A percentile compares a stretch with the other conserved stretches of the same genome.
Evolutionary conservation across 202 grass and related monocot species (phyloP).

Genomic region (Brachypodium distachyon): DNA sequence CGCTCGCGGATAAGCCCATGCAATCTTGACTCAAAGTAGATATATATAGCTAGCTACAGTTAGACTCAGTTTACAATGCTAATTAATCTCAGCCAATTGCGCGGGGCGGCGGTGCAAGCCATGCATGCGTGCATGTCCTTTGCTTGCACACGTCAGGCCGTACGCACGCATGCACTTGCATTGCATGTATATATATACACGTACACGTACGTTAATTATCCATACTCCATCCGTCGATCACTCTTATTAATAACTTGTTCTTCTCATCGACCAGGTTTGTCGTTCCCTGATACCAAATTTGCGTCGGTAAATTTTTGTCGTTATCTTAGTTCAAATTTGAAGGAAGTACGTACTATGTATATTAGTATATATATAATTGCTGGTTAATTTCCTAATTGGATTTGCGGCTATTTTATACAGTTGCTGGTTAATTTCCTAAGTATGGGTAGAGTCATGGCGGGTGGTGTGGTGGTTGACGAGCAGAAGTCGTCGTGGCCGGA

Average conservation of each 20-base stretch:
- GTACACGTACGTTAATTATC: not conserved
- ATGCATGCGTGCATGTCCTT: not conserved
- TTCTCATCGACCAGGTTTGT: not conserved
- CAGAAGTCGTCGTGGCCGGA: constrained; percentile 13
- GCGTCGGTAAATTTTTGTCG: too few species aligned
- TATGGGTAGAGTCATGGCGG: not conserved
- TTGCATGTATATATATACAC: not conserved
- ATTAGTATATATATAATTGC: not conserved
- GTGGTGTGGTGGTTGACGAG: not conserved
- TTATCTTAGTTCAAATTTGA: too few species aligned
- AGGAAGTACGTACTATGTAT: not conserved
- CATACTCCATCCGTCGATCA: not conserved
- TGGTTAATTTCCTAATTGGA: not conserved
- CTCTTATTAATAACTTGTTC: not conserved
- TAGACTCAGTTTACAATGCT: not conserved
- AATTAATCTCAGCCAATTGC: not conserved
- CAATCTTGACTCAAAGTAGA: too few species aligned
- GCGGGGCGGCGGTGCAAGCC: not conserved
- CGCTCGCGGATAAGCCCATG: too few species aligned
- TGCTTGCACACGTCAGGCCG: not conserved
- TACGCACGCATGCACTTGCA: not conserved
- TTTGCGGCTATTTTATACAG: too few species aligned
- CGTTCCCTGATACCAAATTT: too few species aligned
- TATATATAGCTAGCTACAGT: too few species aligned
- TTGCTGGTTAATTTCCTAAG: not conserved